Conservation (phyloP, 495 filamentous ascomycete species). For the Parathielavia hyrcaniae region DNA sequence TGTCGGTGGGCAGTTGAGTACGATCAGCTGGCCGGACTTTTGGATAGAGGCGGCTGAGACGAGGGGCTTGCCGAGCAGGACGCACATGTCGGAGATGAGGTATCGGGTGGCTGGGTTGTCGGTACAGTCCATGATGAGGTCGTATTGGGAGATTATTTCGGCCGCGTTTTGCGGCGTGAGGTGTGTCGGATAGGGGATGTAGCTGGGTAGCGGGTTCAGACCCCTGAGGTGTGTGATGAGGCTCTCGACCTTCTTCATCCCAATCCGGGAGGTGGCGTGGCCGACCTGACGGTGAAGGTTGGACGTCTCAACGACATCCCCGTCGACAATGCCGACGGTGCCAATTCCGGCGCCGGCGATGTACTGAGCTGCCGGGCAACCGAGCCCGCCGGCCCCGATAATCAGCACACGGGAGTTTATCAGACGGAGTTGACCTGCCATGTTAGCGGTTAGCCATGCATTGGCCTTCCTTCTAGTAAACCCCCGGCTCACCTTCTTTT, state of each 20-base stretch:
- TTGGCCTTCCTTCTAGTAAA: not conserved
- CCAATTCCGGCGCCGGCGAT: slow-evolving; percentile 83
- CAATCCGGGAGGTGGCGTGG: slow-evolving; percentile 63
- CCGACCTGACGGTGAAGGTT: slow-evolving; percentile 92
- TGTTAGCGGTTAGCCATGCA: slow-evolving; percentile 16
- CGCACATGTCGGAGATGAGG: slow-evolving; percentile 82
- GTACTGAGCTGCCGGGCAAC: slow-evolving; percentile 87
- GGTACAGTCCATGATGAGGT: slow-evolving; percentile 88
- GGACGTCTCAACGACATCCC: slow-evolving; percentile 77
- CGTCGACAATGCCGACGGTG: slow-evolving; percentile 77
- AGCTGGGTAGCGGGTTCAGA: slow-evolving; percentile 63
- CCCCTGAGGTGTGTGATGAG: slow-evolving; percentile 59
- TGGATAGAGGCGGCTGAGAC: slow-evolving; percentile 82
- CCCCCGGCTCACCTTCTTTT: slow-evolving; percentile 51
- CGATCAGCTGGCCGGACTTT: slow-evolving; percentile 83
- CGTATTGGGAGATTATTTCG: slow-evolving; percentile 59
- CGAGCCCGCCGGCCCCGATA: slow-evolving; percentile 87
- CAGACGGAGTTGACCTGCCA: slow-evolving; percentile 68
- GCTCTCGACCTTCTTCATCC: slow-evolving; percentile 76
- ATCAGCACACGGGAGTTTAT: slow-evolving; percentile 66
- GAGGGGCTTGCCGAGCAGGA: slow-evolving; percentile 69
- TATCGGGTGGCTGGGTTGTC: slow-evolving; percentile 89
- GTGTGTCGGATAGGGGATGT: slow-evolving; percentile 53
- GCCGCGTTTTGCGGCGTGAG: slow-evolving; percentile 60
- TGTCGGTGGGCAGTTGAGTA: slow-evolving; percentile 62